phyloP scores from a whole-genome alignment of 2,329 filamentous ascomycete genomes.

The Camillea tinctor region DNA sequence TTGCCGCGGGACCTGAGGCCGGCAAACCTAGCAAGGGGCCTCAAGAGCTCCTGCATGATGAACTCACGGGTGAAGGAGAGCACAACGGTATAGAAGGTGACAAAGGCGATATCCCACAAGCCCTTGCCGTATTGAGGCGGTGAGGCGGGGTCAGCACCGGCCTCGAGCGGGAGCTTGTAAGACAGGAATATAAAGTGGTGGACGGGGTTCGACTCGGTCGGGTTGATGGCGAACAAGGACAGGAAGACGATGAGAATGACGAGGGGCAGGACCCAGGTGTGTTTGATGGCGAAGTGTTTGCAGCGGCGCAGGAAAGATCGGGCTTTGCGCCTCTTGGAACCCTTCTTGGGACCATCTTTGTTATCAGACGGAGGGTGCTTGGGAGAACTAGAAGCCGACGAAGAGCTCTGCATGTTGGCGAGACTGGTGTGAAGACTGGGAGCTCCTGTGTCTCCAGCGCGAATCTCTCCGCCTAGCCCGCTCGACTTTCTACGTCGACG shows the following conservation, averaged over 20 bases:
- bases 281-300: slow-evolving; percentile 52
- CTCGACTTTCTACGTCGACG: slow-evolving; percentile 57
- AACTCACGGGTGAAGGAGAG: slow-evolving; percentile 94
- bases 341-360: slow-evolving; percentile 37
- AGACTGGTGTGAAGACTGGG: slow-evolving; percentile 54
- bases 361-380: slow-evolving; percentile 19
- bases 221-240: slow-evolving; percentile 70
- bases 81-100: slow-evolving; percentile 84
- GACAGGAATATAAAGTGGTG: slow-evolving; percentile 85
- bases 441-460: slow-evolving; percentile 54
- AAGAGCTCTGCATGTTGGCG: slow-evolving; percentile 40
- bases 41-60: slow-evolving; percentile 86
- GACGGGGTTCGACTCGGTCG: slow-evolving; percentile 74
- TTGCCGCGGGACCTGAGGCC: slow-evolving; percentile 73
- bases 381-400: slow-evolving; percentile 20
- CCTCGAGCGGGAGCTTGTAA: slow-evolving; percentile 65
- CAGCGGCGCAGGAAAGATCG: slow-evolving; percentile 53
- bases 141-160: slow-evolving; percentile 39
- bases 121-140: slow-evolving; percentile 82
- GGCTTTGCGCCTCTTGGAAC: slow-evolving; percentile 55
- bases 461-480: slow-evolving; percentile 51
- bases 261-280: slow-evolving; percentile 66
- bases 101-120: slow-evolving; percentile 80
- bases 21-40: slow-evolving; percentile 68
- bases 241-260: slow-evolving; percentile 64